Conservation (phyloP, 352 stramenopile genomes). For the Pythium rhizo-oryzae region DNA sequence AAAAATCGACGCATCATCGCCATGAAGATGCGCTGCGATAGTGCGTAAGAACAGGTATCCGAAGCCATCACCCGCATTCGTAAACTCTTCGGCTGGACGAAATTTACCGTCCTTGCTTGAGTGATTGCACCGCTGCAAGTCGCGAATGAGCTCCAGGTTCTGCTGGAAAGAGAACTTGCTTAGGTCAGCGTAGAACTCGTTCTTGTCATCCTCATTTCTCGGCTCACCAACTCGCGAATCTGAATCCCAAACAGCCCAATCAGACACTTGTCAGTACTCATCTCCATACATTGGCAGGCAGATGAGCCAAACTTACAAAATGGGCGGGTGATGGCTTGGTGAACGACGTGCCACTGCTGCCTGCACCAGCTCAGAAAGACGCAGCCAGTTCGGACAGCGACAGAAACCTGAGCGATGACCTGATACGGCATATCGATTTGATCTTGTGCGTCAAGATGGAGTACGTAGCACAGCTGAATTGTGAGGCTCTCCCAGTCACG, state of each 20-base stretch:
- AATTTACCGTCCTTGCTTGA: neutral
- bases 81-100: slow-evolving; percentile 1
- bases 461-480: slow-evolving; percentile 79
- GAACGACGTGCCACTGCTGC: slow-evolving; percentile 62
- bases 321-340: slow-evolving; percentile 55
- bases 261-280: neutral
- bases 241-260: slow-evolving; percentile 18
- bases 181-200: slow-evolving; percentile 39
- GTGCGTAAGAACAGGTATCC: slow-evolving; percentile 58
- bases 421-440: slow-evolving; percentile 56
- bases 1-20: slow-evolving; percentile 21
- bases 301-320: slow-evolving; percentile 48
- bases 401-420: slow-evolving; percentile 57
- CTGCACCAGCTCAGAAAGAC: slow-evolving; percentile 79
- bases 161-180: slow-evolving; percentile 67
- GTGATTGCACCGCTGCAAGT: slow-evolving; percentile 28
- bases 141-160: slow-evolving; percentile 58
- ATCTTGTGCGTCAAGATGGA: slow-evolving; percentile 62
- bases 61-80: slow-evolving; percentile 41
- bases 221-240: slow-evolving; percentile 31
- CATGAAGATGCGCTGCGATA: slow-evolving; percentile 26
- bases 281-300: neutral
- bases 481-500: slow-evolving; percentile 84
- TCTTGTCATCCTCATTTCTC: slow-evolving; percentile 20
- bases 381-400: slow-evolving; percentile 72